These are phyloP conservation scores for Pseudonitzschia multistriata DNA, from an alignment of 108 stramenopile genomes.

Conservation along the genomic window DNA sequence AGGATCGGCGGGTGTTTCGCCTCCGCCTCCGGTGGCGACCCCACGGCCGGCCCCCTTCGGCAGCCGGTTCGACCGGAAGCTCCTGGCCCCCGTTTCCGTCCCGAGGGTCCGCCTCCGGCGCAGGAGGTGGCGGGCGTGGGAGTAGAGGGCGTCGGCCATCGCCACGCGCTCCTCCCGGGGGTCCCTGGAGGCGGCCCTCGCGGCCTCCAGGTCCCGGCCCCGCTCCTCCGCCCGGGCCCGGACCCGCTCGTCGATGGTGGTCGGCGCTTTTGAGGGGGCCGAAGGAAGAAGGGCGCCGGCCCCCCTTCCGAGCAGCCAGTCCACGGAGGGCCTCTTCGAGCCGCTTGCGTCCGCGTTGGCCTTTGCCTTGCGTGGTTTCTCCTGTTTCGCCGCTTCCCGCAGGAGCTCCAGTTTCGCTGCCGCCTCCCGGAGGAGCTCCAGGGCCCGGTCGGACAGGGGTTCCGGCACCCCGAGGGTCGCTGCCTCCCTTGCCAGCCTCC, in stretches of 20 bases:
- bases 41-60: no score
- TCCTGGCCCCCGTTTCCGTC: conserved; percentile 7
- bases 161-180: conserved; percentile 19
- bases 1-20: no score
- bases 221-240: conserved; percentile 24
- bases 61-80: no score
- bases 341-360: not conserved
- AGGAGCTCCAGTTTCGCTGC: conserved; percentile 1
- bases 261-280: not conserved
- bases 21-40: not conserved
- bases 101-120: conserved; percentile 2
- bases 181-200: conserved; percentile 1
- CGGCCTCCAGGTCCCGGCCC: conserved; percentile 11
- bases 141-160: conserved; percentile 25
- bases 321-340: not conserved
- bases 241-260: conserved; percentile 27
- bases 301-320: no score
- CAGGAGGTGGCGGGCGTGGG: conserved; percentile 12
- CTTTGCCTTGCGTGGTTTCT: not conserved
- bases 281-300: not conserved
- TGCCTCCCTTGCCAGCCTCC: not conserved
- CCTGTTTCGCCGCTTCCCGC: conserved; percentile 4
- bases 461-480: not conserved
- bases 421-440: not conserved
- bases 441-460: not conserved